phyloP scores from a whole-genome alignment of 2,329 filamentous ascomycete genomes.

The Daldinia sp. region DNA sequence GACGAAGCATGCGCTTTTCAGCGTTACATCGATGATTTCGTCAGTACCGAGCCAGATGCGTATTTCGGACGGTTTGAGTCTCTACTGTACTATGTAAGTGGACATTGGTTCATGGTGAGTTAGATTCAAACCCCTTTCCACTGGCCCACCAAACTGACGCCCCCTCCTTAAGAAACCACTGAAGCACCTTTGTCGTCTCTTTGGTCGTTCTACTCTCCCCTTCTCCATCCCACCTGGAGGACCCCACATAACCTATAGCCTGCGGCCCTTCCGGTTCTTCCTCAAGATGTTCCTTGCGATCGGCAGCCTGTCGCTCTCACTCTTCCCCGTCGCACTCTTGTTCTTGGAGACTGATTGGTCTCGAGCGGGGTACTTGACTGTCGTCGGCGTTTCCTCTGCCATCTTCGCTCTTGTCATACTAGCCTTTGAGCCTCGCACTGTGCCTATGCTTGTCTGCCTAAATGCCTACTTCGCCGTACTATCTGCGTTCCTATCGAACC shows the following conservation, averaged over 20 bases:
- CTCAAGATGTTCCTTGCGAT: conserved; percentile 15
- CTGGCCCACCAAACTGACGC: background rate
- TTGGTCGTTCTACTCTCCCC: conserved; percentile 1
- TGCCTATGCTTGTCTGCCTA: conserved; percentile 32
- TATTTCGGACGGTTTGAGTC: conserved; percentile 39
- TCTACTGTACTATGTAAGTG: conserved; percentile 22
- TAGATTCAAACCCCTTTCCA: background rate
- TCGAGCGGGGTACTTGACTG: conserved; percentile 14
- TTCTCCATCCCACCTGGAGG: conserved; percentile 8
- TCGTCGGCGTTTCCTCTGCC: conserved; percentile 28
- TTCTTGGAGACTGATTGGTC: conserved; percentile 25
- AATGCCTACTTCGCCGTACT: conserved; percentile 41
- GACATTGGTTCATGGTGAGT: conserved; percentile 21
- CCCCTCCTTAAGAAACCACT: conserved; percentile 22
- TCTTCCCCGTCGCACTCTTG: conserved; percentile 24
- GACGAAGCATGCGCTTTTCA: conserved; percentile 36
- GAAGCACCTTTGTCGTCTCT: conserved; percentile 20
- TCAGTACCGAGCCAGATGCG: conserved; percentile 28
- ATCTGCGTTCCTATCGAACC: conserved; percentile 31
- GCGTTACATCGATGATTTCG: conserved; percentile 42
- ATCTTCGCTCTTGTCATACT: conserved; percentile 32
- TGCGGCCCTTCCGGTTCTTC: conserved; percentile 10
- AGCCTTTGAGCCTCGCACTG: conserved; percentile 29
- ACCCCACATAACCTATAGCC: conserved; percentile 30
- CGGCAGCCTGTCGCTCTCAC: conserved; percentile 19